These are phyloP conservation scores for Inosperma sp. DNA, from an alignment of 768 basidiomycete species.

Conservation along the genomic window DNA sequence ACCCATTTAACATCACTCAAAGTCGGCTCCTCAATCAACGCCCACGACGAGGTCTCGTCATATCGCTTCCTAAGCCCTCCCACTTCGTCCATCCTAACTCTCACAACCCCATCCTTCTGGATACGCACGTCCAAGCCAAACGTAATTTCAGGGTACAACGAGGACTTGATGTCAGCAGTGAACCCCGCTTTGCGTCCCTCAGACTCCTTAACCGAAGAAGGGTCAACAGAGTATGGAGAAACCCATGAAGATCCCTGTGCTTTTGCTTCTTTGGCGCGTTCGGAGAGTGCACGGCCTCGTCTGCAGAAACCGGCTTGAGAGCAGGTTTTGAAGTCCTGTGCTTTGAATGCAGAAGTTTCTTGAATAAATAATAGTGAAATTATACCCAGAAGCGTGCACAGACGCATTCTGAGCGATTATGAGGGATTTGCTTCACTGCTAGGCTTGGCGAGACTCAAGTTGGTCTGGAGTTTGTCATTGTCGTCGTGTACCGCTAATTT, in stretches of 20 bases:
- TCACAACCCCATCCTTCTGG: slow-evolving; percentile 82
- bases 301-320: slow-evolving; percentile 94
- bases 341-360: slow-evolving; percentile 57
- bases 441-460: too few relatives aligned
- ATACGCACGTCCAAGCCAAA: slow-evolving; percentile 82
- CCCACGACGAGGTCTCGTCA: slow-evolving; percentile 90
- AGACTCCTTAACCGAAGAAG: slow-evolving; percentile 48
- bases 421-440: too few relatives aligned
- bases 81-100: slow-evolving; percentile 92
- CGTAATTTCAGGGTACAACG: slow-evolving; percentile 77
- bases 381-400: slow-evolving; percentile 33
- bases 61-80: slow-evolving; percentile 77
- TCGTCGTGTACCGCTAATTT: too few relatives aligned
- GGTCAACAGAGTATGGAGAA: slow-evolving; percentile 82
- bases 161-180: slow-evolving; percentile 71
- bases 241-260: slow-evolving; percentile 67
- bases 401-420: slow-evolving; percentile 34
- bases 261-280: slow-evolving; percentile 56
- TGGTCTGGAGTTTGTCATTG: too few relatives aligned
- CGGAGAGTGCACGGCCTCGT: slow-evolving; percentile 74
- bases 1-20: slow-evolving; percentile 63
- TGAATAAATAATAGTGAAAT: slow-evolving; percentile 34
- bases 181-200: slow-evolving; percentile 57
- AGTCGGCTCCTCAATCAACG: slow-evolving; percentile 67
- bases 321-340: slow-evolving; percentile 91